Base-by-base conservation (phyloP, 352 stramenopile species). In the Pythium rhizo-oryzae region DNA sequence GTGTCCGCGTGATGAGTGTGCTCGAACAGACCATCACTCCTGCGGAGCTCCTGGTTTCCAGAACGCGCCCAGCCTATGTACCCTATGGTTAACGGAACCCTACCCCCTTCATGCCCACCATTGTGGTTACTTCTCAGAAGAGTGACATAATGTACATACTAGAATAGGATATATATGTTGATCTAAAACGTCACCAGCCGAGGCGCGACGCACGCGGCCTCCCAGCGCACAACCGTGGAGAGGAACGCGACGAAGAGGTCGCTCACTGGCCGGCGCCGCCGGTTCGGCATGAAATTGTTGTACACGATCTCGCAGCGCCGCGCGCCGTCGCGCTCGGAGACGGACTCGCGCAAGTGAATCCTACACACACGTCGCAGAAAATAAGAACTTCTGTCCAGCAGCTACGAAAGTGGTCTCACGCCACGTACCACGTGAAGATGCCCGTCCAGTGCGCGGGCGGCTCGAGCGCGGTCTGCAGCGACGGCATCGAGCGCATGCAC, bases 191-290 rank as follows among this genome's bases (percentile, higher is more conserved):
- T 50, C 19, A 90, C 77, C 35, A 82, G 71, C 52, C 82, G 71
- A 0, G 80, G 76, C 5, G 77, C 74, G 2, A 89, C 67, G 51
- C 77, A 85, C 9, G 78, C 67, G 16, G 82, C 78, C 56, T 91
- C 82, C 80, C 82, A 89, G 21, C 79, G 75, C 56, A 91, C 72
- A 44, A 88, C 80, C 6, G 77, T 88, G 66, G 85, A 84, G 44
- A 86, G 77, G 65, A 89, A 78, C 68, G 82, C 72, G 19, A 91
- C 70, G 71, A 89, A 85, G 71, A 79, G 81, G 44, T 87, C 39
- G 23, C 18, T 21, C 7, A 62, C 25, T 0, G 57, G 28, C 12
- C 65, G 65, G 69, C 30, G 73, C 63, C 18, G 80, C 82, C 51
- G 78, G 76, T 62, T 81, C 74, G 49, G 65, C 43, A 72, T 63